Conservation (phyloP, 768 basidiomycete genomes). For the Xanthoconium stramineum region DNA sequence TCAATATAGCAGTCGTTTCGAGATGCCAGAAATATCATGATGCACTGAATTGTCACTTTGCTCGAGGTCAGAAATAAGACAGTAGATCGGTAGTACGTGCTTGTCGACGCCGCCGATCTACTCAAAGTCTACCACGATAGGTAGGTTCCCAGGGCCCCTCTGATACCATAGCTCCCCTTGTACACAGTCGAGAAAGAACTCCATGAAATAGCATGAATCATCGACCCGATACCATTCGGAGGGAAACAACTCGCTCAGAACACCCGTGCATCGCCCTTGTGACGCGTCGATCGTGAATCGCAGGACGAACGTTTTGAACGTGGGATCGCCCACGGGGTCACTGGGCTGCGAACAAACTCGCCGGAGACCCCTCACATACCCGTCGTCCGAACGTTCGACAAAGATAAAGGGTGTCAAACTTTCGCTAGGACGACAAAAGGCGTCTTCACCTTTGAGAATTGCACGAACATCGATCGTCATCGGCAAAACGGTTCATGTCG, state of each 20-base stretch:
- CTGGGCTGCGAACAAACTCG: no score
- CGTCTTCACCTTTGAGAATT: neutral
- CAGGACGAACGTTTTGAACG: neutral
- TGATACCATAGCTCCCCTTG: neutral
- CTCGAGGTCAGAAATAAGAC: neutral
- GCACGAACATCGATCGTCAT: neutral
- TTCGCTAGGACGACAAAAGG: no score
- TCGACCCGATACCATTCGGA: neutral
- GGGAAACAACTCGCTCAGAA: neutral
- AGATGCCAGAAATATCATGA: no score
- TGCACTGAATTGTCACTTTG: no score
- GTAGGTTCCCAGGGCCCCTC: no score
- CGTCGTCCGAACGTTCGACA: neutral
- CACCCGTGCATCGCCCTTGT: neutral
- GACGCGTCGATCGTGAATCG: neutral
- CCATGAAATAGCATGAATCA: neutral
- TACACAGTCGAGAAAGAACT: neutral
- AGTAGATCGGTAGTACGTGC: no score
- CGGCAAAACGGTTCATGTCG: neutral
- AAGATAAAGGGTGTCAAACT: neutral
- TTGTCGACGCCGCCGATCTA: neutral
- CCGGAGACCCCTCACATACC: neutral
- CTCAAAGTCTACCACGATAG: neutral
- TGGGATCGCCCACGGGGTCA: neutral
- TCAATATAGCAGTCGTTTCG: no score